Base-by-base conservation (phyloP, 2,329 filamentous ascomycete species). In the Arachnomyces sp. region DNA sequence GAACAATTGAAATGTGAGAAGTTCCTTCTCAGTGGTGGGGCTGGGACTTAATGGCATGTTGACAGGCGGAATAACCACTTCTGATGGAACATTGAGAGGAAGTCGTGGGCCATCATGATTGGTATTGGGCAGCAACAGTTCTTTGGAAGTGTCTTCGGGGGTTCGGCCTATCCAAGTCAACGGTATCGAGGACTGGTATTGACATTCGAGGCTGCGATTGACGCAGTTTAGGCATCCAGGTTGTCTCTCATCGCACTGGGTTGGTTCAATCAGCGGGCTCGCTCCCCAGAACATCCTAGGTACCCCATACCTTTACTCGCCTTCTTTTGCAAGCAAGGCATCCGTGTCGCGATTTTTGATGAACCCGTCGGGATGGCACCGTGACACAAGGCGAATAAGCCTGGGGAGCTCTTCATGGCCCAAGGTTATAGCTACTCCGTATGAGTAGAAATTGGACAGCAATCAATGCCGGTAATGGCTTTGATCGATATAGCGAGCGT, bases 1-100 rank as follows among this genome's bases (percentile, higher is more conserved):
- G 36, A 53, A 60, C 59, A 58, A 62, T 36, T 61, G 52, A 48
- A 59, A 52, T 52, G 60, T 60, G 32, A 62, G 47, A 25, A 5
- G 21, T 5, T 25, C 21, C 9, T 41, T 61, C 59, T 9, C 58
- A 49, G 21, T 62, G 59, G 33, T 55, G 43, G n/a, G 56, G 44
- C 34, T 54, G 39, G 30, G 12, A 35, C 5, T 42, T 21, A 13
- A 13, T n/a, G 28, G 30, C 15, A 11, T n/a, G 33, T 4, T 4
- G 16, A 25, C 28, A 29, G 16, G 15, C 9, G n/a, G 12, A 4
- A 4, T 8, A 14, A 4, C 25, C 13, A 9, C 9, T 15, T 3
- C 21, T 13, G 29, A 21, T 11, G 9, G 13, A 7, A 12, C 13
- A 17, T 11, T 13, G 32, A 8, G 13, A 15, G 38, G 15, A 8